A percentile compares a stretch with the other conserved stretches of the same genome.
These are phyloP conservation scores for Trichophyton simii DNA, from an alignment of 2,329 filamentous ascomycete species.

Conservation along the genomic window DNA sequence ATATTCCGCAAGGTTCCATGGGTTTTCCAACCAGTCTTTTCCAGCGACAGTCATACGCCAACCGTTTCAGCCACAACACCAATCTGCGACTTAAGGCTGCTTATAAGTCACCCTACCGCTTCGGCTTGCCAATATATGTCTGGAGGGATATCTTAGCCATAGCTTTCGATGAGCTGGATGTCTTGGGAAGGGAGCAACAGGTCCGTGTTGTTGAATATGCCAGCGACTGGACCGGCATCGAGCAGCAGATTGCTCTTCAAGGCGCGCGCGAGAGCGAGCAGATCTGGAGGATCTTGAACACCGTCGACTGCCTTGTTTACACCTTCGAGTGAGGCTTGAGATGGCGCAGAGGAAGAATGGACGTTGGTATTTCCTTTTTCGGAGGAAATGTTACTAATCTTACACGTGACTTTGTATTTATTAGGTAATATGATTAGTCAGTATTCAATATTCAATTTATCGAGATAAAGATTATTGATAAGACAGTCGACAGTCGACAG, in stretches of 20 bases:
- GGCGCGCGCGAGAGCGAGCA: conserved; percentile 23
- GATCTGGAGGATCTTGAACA: conserved; percentile 26
- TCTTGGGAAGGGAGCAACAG: conserved; percentile 21
- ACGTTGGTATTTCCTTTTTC: background rate
- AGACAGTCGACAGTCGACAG: background rate
- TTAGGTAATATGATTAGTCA: background rate
- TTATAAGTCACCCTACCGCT: conserved; percentile 16
- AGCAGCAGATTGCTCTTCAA: conserved; percentile 20
- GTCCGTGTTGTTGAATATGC: conserved; percentile 22
- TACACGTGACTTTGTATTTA: background rate
- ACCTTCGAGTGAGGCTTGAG: background rate
- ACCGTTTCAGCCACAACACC: background rate
- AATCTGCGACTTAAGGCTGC: conserved; percentile 1
- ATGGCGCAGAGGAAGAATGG: background rate
- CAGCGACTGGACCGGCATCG: conserved; percentile 21
- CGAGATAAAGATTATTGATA: background rate
- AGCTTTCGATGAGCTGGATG: conserved; percentile 17
- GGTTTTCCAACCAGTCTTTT: background rate
- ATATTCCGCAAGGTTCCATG: background rate
- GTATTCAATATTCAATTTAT: background rate
- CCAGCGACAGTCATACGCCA: background rate
- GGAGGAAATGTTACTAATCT: background rate
- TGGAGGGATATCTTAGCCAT: conserved; percentile 23
- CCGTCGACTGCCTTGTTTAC: conserved; percentile 24
- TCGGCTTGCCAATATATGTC: conserved; percentile 18